These are phyloP conservation scores for Dryas octopetala DNA, from an alignment of 306 rosid species.

Conservation along the genomic window DNA sequence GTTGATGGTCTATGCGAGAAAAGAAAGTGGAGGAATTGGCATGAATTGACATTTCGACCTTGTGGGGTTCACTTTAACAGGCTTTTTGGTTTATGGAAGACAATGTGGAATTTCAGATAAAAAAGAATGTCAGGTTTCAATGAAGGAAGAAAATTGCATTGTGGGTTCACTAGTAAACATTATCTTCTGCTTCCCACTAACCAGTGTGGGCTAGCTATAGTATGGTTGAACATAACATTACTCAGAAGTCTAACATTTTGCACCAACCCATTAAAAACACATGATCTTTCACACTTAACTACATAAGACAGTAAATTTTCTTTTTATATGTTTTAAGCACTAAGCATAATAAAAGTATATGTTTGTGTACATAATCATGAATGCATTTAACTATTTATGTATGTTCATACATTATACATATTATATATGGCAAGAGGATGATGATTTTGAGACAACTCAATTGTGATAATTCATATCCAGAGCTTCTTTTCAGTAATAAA, in stretches of 20 bases:
- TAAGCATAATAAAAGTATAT: background rate
- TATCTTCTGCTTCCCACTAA: slow-evolving; percentile 69
- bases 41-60: slow-evolving; percentile 45
- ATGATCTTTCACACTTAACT: background rate
- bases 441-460: too few relatives aligned
- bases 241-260: slow-evolving; percentile 11
- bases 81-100: slow-evolving; percentile 45
- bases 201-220: slow-evolving; percentile 25
- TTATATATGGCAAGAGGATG: too few relatives aligned
- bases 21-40: slow-evolving; percentile 33
- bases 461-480: too few relatives aligned
- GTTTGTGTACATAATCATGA: background rate
- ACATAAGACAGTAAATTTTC: slow-evolving; percentile 6
- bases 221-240: slow-evolving; percentile 19
- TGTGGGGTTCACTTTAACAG: slow-evolving; percentile 65
- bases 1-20: slow-evolving; percentile 28
- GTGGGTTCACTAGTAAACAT: slow-evolving; percentile 38
- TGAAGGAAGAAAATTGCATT: slow-evolving; percentile 18
- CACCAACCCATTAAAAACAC: slow-evolving; percentile 24
- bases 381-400: too few relatives aligned
- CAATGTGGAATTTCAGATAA: slow-evolving; percentile 54
- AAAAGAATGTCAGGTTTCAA: slow-evolving; percentile 45
- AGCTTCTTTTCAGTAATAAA: too few relatives aligned
- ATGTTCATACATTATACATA: too few relatives aligned
- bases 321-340: background rate